Evolutionary conservation across 306 rosid species (phyloP).

Genomic region (Trifolium pratense): DNA sequence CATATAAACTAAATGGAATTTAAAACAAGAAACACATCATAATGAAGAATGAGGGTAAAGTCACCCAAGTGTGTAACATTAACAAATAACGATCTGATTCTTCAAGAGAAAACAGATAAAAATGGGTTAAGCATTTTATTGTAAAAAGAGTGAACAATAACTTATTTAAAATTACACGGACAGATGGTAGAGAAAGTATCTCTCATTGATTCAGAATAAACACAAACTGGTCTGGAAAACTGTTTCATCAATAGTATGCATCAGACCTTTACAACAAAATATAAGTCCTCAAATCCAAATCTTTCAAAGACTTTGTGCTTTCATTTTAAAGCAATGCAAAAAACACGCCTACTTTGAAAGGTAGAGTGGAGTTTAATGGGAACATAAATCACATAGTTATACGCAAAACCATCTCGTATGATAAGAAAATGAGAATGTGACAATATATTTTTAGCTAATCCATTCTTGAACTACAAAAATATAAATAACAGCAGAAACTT

Average conservation of each 20-base stretch:
- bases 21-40: conserved; percentile 2
- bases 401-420: conserved; percentile 22
- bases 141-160: conserved; percentile 20
- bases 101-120: not conserved
- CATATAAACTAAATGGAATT: conserved; percentile 11
- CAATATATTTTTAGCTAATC: not conserved
- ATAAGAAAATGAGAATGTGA: conserved; percentile 9
- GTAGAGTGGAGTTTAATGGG: not conserved
- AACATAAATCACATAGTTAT: not conserved
- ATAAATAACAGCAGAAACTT: not conserved
- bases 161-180: conserved; percentile 9
- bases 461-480: not conserved
- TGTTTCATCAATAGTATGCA: not conserved
- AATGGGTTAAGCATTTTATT: not conserved
- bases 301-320: conserved; percentile 2
- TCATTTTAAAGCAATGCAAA: not conserved
- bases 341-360: conserved; percentile 7
- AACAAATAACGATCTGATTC: conserved; percentile 10
- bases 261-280: conserved; percentile 7
- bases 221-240: conserved; percentile 15
- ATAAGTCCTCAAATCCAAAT: not conserved
- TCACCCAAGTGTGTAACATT: not conserved
- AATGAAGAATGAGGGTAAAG: conserved; percentile 9
- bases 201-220: conserved; percentile 11
- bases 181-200: conserved; percentile 9